These are phyloP conservation scores for Haplosporangium gracile DNA, from an alignment of 192 early-diverging fungal genomes.

Conservation along the genomic window DNA sequence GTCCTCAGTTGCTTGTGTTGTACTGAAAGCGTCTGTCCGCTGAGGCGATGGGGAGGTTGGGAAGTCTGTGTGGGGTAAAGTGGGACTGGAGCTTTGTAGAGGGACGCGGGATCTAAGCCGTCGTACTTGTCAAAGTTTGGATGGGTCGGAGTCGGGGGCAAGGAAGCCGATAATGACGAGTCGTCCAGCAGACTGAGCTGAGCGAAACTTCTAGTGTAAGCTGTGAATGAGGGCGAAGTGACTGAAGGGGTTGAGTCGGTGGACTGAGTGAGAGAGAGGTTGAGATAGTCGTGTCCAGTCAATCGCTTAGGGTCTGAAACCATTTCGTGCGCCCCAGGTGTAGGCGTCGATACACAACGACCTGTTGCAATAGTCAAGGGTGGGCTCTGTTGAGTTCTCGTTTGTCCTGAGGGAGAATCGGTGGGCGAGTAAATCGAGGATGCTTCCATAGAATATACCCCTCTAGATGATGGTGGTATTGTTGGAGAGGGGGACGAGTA, in stretches of 20 bases:
- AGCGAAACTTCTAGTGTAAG: not conserved
- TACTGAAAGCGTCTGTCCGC: not conserved
- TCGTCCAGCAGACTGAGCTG: slow-evolving; percentile 14
- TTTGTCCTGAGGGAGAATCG: not conserved
- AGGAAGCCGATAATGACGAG: slow-evolving; percentile 1
- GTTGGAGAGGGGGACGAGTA: slow-evolving; percentile 18
- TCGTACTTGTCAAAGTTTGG: not conserved
- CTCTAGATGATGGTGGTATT: not conserved
- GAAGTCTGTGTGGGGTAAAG: not conserved
- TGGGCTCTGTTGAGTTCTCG: not conserved
- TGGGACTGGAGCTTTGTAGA: not conserved
- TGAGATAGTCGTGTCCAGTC: slow-evolving; percentile 20
- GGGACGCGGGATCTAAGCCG: not conserved
- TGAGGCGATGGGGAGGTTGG: not conserved
- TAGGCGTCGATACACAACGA: not conserved
- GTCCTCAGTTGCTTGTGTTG: slow-evolving; percentile 19
- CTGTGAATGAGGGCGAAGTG: slow-evolving; percentile 11
- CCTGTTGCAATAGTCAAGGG: not conserved
- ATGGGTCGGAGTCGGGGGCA: slow-evolving; percentile 14
- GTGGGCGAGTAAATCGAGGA: not conserved
- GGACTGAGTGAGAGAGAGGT: slow-evolving; percentile 19
- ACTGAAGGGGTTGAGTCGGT: not conserved
- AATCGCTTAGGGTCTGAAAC: slow-evolving; percentile 3
- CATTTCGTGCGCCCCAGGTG: not conserved
- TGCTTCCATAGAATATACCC: not conserved